Evolutionary conservation across 768 basidiomycete species (phyloP), one percentile per base, ranked within the genome.

Genomic region (Boletales sp.): DNA sequence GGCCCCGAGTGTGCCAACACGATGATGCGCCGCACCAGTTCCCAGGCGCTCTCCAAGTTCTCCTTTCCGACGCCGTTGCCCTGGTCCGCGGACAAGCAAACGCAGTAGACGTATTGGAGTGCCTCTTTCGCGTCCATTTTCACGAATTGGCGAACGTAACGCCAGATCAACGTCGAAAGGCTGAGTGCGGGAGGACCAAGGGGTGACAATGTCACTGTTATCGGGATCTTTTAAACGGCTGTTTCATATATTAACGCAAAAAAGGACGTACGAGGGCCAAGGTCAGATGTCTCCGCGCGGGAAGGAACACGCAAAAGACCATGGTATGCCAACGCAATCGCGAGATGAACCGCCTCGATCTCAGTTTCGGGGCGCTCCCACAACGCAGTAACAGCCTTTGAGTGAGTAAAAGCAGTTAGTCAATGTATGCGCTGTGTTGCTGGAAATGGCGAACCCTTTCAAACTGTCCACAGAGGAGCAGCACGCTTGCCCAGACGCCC

Each of bases 111-210:
- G 57, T 97, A 98, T 69, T 99, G 94, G 44, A 99, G 70, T 0
- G 94, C 95, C 60, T 94, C 90, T 61, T 88, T 86, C 0, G 94
- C 88, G 58, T 97, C 95, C 78, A 91, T 82, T 70, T 87, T 90
- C 24, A 88, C 89, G 64, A 98, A 97, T 52, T 87, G 88, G 32
- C 92, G 83, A 39, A 97, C 83, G 63, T 99, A 97, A 14, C 93
- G 87, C 82, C 93, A 94, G 51, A 94, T 81, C 18, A 97, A 67
- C 4, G 90, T 89, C 1, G 92, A 80, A 18, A 98, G 74, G 64
- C 87, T 88, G 40, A 94, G 72, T 0, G 86, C 83, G 2, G 89
- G 86, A 12, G 82, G 83, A 17, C 74, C 69, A n/a, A 71, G 72
- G n/a, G 86, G 80, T 0, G 87, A 80, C 10, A 88, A 65, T 0